Evolutionary conservation across 1,139 yeast species (phyloP).

Genomic region (Meyerozyma sp.): DNA sequence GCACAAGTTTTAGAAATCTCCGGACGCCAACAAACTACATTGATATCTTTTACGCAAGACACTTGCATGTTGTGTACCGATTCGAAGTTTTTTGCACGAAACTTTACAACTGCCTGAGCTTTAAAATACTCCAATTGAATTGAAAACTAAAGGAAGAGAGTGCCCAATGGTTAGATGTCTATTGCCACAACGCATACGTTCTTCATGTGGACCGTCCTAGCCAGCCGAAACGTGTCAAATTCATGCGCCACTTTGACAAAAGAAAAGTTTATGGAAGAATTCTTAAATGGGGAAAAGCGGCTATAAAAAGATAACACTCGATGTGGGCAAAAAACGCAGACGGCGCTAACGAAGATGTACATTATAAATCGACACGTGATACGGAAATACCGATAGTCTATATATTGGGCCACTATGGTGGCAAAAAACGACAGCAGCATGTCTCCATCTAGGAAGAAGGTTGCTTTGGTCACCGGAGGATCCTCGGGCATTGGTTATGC

Average conservation of each 20-base stretch:
- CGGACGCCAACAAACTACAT: neutral
- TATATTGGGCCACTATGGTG: too few species aligned
- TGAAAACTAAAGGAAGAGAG: constrained; percentile 52
- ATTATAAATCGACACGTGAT: too few species aligned
- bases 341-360: too few species aligned
- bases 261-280: constrained; percentile 52
- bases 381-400: too few species aligned
- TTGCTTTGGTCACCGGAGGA: too few species aligned
- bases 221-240: constrained; percentile 46
- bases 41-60: constrained; percentile 73
- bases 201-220: constrained; percentile 58
- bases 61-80: constrained; percentile 74
- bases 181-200: constrained; percentile 90
- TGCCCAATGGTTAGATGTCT: constrained; percentile 70
- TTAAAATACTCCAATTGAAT: constrained; percentile 22
- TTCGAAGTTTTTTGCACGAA: constrained; percentile 53
- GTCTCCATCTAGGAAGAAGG: too few species aligned
- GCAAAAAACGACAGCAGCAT: too few species aligned
- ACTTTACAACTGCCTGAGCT: constrained; percentile 27
- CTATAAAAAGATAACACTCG: too few species aligned
- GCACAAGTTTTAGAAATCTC: neutral
- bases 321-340: too few species aligned
- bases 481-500: too few species aligned
- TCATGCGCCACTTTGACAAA: constrained; percentile 71
- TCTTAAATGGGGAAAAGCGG: constrained; percentile 16